Evolutionary conservation across 768 basidiomycete genomes (phyloP), one percentile per base, ranked within the genome.

Genomic region (Suillus subaureus): DNA sequence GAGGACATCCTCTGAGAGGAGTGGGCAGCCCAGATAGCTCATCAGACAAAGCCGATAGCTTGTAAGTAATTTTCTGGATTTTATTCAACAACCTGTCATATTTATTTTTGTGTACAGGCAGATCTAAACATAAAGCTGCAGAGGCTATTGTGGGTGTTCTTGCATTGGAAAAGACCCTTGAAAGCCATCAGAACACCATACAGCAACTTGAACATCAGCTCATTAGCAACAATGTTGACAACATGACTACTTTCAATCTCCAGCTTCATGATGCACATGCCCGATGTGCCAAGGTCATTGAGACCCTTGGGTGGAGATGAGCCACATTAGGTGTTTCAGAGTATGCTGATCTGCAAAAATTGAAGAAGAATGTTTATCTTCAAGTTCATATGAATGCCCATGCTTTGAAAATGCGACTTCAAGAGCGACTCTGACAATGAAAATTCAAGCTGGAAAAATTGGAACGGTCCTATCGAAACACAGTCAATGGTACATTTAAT

Each of bases 381-480:
- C 63, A 42, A 64, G 60, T 57, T 9, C 60, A 61, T 31, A 69
- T 71, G 64, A 73, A 75, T 65, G 70, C 71, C 9, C 64, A 7
- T 0, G 70, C 71, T 21, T n/a, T 73, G 1, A 74, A 73, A 52
- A 58, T 31, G 4, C 31, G 66, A 18, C 51, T 72, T 26, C 65
- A 58, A 28, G 67, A 73, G 15, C 45, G 66, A 33, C 66, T 73
- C 42, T 40, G 57, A 18, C 66, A 72, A 33, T 21, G 64, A 13
- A 70, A 71, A 42, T 72, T 68, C 64, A 69, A 73, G 57, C 45
- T 72, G 2, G 64, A 70, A 31, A 40, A 45, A 13, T 12, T 72
- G 8, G 70, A 70, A 62, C 51, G 60, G 40, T 49, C 64, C 11
- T 69, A 67, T 64, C 49, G 65, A 6, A 72, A 33, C 31, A 57